Conservation (phyloP, 441 rosid genomes). For the Erysimum pusillum region DNA sequence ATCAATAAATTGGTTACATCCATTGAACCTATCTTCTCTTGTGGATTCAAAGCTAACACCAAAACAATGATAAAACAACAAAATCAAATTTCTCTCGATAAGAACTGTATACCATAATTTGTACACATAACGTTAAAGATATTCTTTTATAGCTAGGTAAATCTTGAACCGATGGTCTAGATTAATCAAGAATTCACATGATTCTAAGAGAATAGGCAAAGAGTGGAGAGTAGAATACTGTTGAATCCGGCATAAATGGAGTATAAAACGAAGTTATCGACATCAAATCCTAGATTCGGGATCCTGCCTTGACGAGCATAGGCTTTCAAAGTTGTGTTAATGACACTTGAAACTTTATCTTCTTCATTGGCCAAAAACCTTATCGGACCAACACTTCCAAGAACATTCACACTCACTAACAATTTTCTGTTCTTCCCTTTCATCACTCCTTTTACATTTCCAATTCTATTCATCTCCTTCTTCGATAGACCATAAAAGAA, state of each 20-base stretch:
- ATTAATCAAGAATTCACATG: background rate
- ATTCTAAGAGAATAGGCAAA: background rate
- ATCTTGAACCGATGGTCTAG: background rate
- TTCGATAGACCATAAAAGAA: constrained; percentile 11
- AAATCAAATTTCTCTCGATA: background rate
- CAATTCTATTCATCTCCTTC: background rate
- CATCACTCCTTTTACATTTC: constrained; percentile 41
- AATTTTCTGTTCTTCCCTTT: constrained; percentile 47
- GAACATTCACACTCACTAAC: constrained; percentile 57
- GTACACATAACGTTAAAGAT: background rate
- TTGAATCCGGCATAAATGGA: constrained; percentile 48
- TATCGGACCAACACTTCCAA: constrained; percentile 69
- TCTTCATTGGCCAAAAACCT: constrained; percentile 57
- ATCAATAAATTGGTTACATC: constrained; percentile 32
- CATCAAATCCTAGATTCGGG: constrained; percentile 56
- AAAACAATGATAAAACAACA: background rate
- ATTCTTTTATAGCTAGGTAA: background rate
- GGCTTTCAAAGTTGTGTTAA: constrained; percentile 54
- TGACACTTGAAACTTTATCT: constrained; percentile 56
- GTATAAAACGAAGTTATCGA: constrained; percentile 53
- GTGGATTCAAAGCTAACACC: constrained; percentile 56
- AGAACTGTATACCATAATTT: background rate
- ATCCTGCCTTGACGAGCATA: constrained; percentile 68
- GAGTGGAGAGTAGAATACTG: constrained; percentile 47
- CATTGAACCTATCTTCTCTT: constrained; percentile 47